Base-by-base conservation (phyloP, 768 basidiomycete genomes). In the Leccinum pellstonianum region DNA sequence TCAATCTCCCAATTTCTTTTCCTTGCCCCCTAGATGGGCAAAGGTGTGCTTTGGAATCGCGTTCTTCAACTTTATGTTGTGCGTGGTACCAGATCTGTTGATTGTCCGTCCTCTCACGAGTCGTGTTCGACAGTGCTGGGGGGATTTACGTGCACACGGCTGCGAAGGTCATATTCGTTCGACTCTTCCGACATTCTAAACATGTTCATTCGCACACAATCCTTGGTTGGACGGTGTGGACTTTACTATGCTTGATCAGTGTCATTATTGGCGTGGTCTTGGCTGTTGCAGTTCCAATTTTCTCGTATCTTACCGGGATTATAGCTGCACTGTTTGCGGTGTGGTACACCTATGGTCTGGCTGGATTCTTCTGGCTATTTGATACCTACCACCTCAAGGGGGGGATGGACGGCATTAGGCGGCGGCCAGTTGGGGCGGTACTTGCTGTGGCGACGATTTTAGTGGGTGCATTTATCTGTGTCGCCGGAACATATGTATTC, bases 331-430 rank as follows among this genome's bases (percentile, higher is more conserved):
- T 84, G 21, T 84, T 85, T 61, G 82, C 83, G 8, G 77, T 80
- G n/a, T 84, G 83, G 81, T 85, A 81, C 64, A 83, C 83, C 14
- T 83, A 83, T 61, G 82, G 82, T 27, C 27, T 70, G 8, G 80
- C 81, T 10, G 81, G 82, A 2, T 81, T 80, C 62, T 84, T 84
- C 70, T 84, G 81, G 79, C 58, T 84, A 25, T 73, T 82, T 60
- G 82, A 84, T 65, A 70, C 73, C 12, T 79, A 80, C 60, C 70
- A 82, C 61, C 62, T 79, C 11, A 70, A 74, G 50, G 80, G 78
- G 5, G 76, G 75, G 46, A 70, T 69, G 41, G 52, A 51, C n/a
- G 73, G 66, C 9, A 63, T 80, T 53, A 72, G 64, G 50, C 65
- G 64, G n/a, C 64, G 70, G 54, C 76, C 75, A 52, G 43, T 73